Conservation (phyloP, 2,329 filamentous ascomycete species). For the Colletotrichum gigasporum region DNA sequence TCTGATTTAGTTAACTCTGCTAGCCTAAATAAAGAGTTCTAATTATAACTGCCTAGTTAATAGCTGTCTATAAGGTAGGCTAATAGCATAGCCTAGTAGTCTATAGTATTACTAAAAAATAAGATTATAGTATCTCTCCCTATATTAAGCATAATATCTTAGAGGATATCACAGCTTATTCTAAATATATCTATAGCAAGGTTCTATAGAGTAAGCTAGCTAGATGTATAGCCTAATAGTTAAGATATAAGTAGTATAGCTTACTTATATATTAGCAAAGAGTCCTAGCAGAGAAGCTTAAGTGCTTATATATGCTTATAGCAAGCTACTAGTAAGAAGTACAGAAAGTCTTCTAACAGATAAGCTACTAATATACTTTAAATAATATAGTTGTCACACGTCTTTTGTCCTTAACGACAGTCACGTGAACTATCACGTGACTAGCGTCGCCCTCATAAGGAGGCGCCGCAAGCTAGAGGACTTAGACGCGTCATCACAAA, state of each 20-base stretch:
- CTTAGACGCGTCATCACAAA: no score
- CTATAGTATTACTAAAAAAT: constrained; percentile 34
- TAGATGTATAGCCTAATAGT: constrained; percentile 34
- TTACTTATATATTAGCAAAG: neutral
- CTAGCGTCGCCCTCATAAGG: no score
- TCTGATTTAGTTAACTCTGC: neutral
- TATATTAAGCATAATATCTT: neutral
- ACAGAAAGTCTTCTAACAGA: constrained; percentile 54
- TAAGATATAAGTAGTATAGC: constrained; percentile 24
- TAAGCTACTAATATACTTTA: constrained; percentile 73
- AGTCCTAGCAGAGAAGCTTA: neutral
- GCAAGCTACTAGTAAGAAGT: constrained; percentile 14
- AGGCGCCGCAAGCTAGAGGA: no score
- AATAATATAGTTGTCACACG: no score
- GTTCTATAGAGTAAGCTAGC: constrained; percentile 34
- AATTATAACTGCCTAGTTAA: constrained; percentile 3
- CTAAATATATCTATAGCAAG: constrained; percentile 33
- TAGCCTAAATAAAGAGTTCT: neutral
- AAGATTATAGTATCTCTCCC: neutral
- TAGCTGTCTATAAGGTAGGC: constrained; percentile 34
- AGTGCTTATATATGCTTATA: constrained; percentile 30
- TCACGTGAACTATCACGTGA: no score
- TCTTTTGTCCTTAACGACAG: no score
- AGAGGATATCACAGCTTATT: constrained; percentile 2
- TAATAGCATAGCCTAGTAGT: constrained; percentile 38